Evolutionary conservation across 2,329 filamentous ascomycete species (phyloP).

Genomic region (Cercospora sp.): DNA sequence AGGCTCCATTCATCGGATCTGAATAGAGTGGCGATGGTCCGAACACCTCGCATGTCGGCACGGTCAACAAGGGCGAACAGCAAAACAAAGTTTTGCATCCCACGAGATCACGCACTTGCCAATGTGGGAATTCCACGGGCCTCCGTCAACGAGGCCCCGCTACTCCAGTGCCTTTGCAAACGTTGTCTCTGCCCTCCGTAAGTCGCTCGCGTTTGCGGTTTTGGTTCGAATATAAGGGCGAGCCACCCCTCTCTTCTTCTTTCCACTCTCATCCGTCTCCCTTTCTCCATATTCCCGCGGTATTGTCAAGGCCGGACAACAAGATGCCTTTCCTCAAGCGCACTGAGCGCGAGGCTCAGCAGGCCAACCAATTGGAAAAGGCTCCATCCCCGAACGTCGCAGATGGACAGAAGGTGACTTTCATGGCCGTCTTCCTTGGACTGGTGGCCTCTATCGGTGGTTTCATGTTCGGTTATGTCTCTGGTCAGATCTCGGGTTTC

Average conservation of each 20-base stretch:
- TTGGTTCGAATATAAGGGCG: constrained; percentile 15
- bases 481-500: constrained; percentile 58
- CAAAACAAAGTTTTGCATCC: constrained; percentile 20
- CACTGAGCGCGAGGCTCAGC: constrained; percentile 35
- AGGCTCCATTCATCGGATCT: constrained; percentile 21
- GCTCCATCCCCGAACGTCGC: constrained; percentile 26
- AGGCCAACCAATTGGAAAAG: constrained; percentile 37
- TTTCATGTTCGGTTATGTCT: constrained; percentile 52
- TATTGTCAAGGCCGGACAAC: constrained; percentile 9
- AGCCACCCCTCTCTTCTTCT: background rate
- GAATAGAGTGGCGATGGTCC: constrained; percentile 21
- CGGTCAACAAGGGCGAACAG: constrained; percentile 16
- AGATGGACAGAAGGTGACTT: constrained; percentile 35
- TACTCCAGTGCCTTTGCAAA: constrained; percentile 23
- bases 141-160: constrained; percentile 23
- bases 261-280: constrained; percentile 6
- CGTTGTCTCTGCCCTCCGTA: background rate
- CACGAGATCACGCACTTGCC: constrained; percentile 19
- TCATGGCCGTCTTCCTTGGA: constrained; percentile 54
- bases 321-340: constrained; percentile 40
- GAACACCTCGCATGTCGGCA: constrained; percentile 17
- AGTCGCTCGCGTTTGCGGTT: constrained; percentile 5
- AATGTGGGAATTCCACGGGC: constrained; percentile 25
- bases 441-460: constrained; percentile 58
- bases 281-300: constrained; percentile 1